Evolutionary conservation across 2,329 filamentous ascomycete species (phyloP), one percentile per base, ranked within the genome.

Genomic region (Malbranchea zuffiana): DNA sequence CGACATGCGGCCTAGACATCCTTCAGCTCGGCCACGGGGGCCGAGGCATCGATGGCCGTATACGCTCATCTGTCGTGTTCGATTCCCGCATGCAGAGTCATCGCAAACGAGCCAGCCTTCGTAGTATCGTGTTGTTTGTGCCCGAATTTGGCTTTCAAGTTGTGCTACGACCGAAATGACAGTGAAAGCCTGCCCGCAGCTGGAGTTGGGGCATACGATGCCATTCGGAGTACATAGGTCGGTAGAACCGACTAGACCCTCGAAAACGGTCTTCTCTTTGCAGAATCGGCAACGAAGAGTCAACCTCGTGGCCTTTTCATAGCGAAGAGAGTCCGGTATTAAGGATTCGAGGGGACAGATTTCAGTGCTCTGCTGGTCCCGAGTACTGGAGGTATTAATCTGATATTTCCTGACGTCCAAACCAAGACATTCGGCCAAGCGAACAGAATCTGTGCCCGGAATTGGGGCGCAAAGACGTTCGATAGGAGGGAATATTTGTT

Each of bases 401-500:
- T 80, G 75, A 57, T 96, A 98, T 50, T 90, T 90, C 49, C 76
- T 76, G 17, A 84, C 78, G 58, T 98, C 90, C 17, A 98, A 77
- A 2, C 90, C 90, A 10, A 98, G 75, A 56, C 90, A 93, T 56
- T 95, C 87, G 2, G 90, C 90, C 6, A 98, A 72, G 46, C 87
- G 79, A 1, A 84, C 76, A 5, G 88, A 82, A 45, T 94, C 92
- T 1, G 90, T 98, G 41, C 90, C 90, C 10, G 76, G 75, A 51
- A 98, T 95, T 42, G 93, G 94, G 43, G 88, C 90, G 57, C 90
- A 98, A 15, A 98, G 78, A 71, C 90, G 84, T 65, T 98, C 90
- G 17, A 98, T 90, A 0, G 90, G 90, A 7, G 90, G 90, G 62
- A 98, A 85, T 41, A 98, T 95, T 61, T 98, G 90, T 67, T 98